Evolutionary conservation across 2,329 filamentous ascomycete species (phyloP).

Genomic region (Colletotrichum scovillei): DNA sequence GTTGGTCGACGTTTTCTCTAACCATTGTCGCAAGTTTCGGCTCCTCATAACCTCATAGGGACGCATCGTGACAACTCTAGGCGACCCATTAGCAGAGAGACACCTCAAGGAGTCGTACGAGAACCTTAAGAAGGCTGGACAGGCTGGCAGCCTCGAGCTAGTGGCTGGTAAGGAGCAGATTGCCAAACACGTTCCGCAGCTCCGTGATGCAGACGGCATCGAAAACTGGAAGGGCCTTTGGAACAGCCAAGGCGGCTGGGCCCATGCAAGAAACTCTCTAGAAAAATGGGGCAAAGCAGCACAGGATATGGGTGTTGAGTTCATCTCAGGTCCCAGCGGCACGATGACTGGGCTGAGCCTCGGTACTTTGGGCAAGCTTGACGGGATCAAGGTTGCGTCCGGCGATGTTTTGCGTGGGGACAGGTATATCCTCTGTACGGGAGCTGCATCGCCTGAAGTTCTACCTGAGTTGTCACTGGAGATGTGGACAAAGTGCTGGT

Average conservation of each 20-base stretch:
- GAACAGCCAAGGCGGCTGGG: slow-evolving; percentile 33
- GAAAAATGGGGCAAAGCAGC: slow-evolving; percentile 21
- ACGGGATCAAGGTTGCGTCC: slow-evolving; percentile 20
- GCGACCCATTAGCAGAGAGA: slow-evolving; percentile 15
- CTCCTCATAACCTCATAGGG: slow-evolving; percentile 15
- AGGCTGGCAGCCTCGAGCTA: slow-evolving; percentile 14
- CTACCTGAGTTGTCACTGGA: slow-evolving; percentile 20
- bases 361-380: neutral
- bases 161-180: slow-evolving; percentile 26
- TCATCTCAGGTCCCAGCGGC: slow-evolving; percentile 14
- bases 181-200: slow-evolving; percentile 21
- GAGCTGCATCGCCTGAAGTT: slow-evolving; percentile 20
- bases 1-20: neutral
- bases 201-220: slow-evolving; percentile 17
- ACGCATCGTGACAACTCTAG: slow-evolving; percentile 31
- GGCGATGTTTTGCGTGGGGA: slow-evolving; percentile 13
- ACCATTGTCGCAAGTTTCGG: neutral
- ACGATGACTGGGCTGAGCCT: slow-evolving; percentile 20
- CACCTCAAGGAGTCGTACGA: slow-evolving; percentile 33
- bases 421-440: slow-evolving; percentile 21
- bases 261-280: slow-evolving; percentile 5
- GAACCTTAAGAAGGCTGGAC: slow-evolving; percentile 17
- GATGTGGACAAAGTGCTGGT: slow-evolving; percentile 32
- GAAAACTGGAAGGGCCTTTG: slow-evolving; percentile 30
- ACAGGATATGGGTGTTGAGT: neutral